Percentiles rank a stretch among this genome's conserved stretches.
phyloP scores from a whole-genome alignment of 257 asterid genomes.

The Leonotis leonurus region DNA sequence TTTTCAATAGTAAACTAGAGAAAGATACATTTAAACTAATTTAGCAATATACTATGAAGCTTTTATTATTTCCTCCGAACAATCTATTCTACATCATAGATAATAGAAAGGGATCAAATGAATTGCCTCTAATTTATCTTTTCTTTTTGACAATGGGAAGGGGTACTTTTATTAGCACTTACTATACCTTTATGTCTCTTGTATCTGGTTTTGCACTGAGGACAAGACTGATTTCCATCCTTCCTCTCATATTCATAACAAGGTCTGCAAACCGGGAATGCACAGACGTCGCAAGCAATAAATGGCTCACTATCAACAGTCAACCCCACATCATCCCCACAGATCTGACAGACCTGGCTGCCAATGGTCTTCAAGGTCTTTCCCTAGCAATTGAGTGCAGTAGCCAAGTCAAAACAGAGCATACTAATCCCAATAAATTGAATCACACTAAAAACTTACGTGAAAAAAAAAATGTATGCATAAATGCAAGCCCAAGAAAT shows the following conservation, averaged over 20 bases:
- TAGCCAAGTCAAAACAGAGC: slow-evolving; percentile 1
- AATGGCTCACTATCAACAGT: slow-evolving; percentile 68
- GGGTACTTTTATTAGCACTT: not conserved
- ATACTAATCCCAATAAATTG: not conserved
- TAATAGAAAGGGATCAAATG: not conserved
- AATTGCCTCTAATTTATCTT: too few species aligned
- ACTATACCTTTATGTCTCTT: slow-evolving; percentile 80
- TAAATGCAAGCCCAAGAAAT: not conserved
- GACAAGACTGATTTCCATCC: slow-evolving; percentile 95
- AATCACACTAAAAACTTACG: slow-evolving; percentile 12
- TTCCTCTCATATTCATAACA: slow-evolving; percentile 98
- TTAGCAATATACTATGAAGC: not conserved
- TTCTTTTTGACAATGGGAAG: too few species aligned
- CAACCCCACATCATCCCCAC: slow-evolving; percentile 81
- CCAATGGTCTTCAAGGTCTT: slow-evolving; percentile 65
- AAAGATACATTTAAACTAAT: not conserved
- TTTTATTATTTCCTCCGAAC: not conserved
- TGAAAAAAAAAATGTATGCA: not conserved
- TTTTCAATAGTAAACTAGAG: not conserved
- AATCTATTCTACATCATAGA: not conserved
- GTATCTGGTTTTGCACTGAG: slow-evolving; percentile 97
- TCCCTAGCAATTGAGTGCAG: slow-evolving; percentile 41
- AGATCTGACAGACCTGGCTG: slow-evolving; percentile 91
- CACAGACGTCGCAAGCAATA: slow-evolving; percentile 88
- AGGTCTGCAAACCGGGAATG: slow-evolving; percentile 95